Conservation (phyloP, 768 basidiomycete genomes). For the Infundibulicybe gibba region DNA sequence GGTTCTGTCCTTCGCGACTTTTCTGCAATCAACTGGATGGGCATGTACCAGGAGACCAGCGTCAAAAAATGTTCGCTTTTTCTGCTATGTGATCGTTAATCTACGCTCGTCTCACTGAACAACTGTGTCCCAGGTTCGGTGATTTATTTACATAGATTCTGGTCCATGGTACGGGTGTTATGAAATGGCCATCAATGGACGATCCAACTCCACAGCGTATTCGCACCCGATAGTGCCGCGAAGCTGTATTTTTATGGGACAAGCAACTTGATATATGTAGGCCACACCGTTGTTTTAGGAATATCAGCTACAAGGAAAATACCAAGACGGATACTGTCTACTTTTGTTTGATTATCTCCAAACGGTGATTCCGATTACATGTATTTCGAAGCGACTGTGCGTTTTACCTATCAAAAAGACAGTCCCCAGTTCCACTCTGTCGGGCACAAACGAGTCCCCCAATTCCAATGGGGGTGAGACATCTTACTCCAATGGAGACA, state of each 20-base stretch:
- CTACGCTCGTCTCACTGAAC: background rate
- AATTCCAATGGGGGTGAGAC: constrained; percentile 42
- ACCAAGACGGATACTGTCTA: constrained; percentile 23
- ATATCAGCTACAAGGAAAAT: constrained; percentile 28
- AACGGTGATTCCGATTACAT: constrained; percentile 23
- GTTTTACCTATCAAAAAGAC: constrained; percentile 34
- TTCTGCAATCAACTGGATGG: constrained; percentile 31
- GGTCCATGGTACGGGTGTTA: constrained; percentile 41
- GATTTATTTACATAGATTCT: constrained; percentile 35
- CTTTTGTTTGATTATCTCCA: constrained; percentile 40
- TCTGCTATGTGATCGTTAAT: constrained; percentile 43
- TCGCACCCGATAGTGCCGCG: constrained; percentile 23
- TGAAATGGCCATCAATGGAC: constrained; percentile 33
- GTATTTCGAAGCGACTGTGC: too few species aligned
- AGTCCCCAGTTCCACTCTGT: constrained; percentile 32
- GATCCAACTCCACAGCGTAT: constrained; percentile 26
- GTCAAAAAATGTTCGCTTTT: constrained; percentile 27
- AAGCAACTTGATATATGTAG: constrained; percentile 31
- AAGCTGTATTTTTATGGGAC: constrained; percentile 28
- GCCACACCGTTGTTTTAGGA: constrained; percentile 35
- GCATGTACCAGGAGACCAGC: constrained; percentile 41
- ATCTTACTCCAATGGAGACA: constrained; percentile 38
- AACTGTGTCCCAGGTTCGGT: constrained; percentile 34
- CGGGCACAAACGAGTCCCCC: constrained; percentile 38
- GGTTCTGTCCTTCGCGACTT: constrained; percentile 27